phyloP scores from a whole-genome alignment of 768 basidiomycete species.

The Pluteus cervinus region DNA sequence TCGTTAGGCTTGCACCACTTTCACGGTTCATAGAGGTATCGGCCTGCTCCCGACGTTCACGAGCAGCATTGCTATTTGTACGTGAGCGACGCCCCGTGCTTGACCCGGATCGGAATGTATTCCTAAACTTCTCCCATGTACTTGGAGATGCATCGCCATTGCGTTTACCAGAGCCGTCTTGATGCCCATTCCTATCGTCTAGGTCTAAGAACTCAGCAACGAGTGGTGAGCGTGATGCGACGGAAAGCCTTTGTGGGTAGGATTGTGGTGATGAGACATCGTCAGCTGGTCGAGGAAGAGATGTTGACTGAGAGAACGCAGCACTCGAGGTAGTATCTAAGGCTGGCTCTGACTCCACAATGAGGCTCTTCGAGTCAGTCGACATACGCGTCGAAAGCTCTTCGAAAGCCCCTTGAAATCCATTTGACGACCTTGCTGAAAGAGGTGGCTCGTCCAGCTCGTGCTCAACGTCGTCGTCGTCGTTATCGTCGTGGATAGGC shows the following conservation, averaged over 20 bases:
- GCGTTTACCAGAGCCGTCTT: constrained; percentile 48
- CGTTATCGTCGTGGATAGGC: constrained; percentile 54
- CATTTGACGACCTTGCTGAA: constrained; percentile 45
- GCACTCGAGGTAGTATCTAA: constrained; percentile 39
- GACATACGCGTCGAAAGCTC: constrained; percentile 53
- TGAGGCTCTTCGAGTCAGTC: constrained; percentile 51
- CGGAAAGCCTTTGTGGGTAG: constrained; percentile 56
- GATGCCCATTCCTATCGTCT: constrained; percentile 38
- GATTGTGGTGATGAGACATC: constrained; percentile 43
- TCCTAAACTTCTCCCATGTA: constrained; percentile 72
- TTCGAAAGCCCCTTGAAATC: constrained; percentile 40
- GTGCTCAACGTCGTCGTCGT: constrained; percentile 34
- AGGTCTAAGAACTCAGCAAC: constrained; percentile 42
- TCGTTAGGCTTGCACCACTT: constrained; percentile 67
- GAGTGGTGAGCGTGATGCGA: constrained; percentile 55
- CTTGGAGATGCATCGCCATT: constrained; percentile 49
- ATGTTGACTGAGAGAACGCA: constrained; percentile 14
- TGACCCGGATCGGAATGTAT: constrained; percentile 61
- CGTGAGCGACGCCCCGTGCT: constrained; percentile 70
- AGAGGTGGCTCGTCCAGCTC: constrained; percentile 42
- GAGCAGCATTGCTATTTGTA: constrained; percentile 66
- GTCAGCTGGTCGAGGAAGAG: constrained; percentile 42
- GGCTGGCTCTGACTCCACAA: constrained; percentile 60
- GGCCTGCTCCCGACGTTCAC: constrained; percentile 61
- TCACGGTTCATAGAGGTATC: constrained; percentile 73